These are phyloP conservation scores for Mortierella antarctica DNA, from an alignment of 192 early-diverging fungal genomes.

Conservation along the genomic window DNA sequence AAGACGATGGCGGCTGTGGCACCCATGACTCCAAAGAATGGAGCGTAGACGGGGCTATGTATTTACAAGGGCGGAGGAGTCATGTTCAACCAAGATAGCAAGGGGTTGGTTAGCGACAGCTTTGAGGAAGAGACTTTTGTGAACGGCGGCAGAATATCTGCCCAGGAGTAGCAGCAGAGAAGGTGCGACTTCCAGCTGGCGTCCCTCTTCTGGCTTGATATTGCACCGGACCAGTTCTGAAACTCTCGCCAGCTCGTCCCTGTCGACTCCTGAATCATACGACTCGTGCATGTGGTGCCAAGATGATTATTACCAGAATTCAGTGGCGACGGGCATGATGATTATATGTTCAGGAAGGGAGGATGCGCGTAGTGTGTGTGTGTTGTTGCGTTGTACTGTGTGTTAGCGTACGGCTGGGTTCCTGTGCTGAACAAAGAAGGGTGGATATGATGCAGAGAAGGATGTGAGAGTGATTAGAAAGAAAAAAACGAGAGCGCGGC, in stretches of 20 bases:
- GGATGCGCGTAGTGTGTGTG: too few relatives aligned
- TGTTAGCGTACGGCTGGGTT: too few relatives aligned
- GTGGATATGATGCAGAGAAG: too few relatives aligned
- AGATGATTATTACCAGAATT: constrained; percentile 37
- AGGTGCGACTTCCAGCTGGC: too few relatives aligned
- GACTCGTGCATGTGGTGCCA: neutral
- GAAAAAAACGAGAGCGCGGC: too few relatives aligned
- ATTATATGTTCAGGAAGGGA: too few relatives aligned
- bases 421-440: too few relatives aligned
- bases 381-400: too few relatives aligned
- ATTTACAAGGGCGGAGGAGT: neutral
- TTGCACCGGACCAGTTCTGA: neutral
- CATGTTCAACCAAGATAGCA: neutral
- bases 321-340: constrained; percentile 18
- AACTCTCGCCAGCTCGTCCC: neutral
- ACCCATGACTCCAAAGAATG: constrained; percentile 96
- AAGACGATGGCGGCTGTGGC: constrained; percentile 93
- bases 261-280: neutral
- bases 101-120: neutral
- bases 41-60: constrained; percentile 90
- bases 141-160: neutral
- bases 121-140: neutral
- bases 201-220: too few relatives aligned
- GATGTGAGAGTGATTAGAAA: too few relatives aligned
- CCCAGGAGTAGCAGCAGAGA: neutral